Evolutionary conservation across 148 eudicot genomes (phyloP).

Genomic region (Talinum fruticosum): DNA sequence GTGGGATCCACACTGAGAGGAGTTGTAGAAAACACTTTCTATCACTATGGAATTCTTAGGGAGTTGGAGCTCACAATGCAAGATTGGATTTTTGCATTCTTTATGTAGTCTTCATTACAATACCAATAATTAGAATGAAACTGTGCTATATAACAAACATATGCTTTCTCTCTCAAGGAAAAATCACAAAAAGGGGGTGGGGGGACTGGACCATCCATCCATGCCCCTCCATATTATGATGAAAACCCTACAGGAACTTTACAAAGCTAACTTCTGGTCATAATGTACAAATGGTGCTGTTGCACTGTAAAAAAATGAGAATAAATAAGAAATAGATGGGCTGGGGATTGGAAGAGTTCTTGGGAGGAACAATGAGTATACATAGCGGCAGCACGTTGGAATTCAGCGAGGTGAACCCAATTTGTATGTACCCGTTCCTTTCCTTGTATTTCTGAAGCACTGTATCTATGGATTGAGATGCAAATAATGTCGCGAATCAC

Average conservation of each 20-base stretch:
- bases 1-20: no score
- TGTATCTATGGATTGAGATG: neutral
- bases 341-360: neutral
- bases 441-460: neutral
- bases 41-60: no score
- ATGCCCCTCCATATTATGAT: neutral
- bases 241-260: constrained; percentile 12
- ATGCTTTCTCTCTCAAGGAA: neutral
- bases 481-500: neutral
- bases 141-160: neutral
- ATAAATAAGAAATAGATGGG: constrained; percentile 1
- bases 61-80: no score
- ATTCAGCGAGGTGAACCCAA: no score
- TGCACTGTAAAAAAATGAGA: neutral
- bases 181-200: neutral
- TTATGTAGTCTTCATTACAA: neutral
- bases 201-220: constrained; percentile 13
- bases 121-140: neutral
- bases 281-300: constrained; percentile 29
- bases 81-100: neutral
- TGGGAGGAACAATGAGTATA: constrained; percentile 16
- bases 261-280: neutral
- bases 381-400: neutral
- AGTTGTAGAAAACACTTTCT: no score
- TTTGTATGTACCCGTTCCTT: neutral